These are phyloP conservation scores for Alternaria novae-zelandiae DNA, from an alignment of 2,329 filamentous ascomycete species.

Conservation along the genomic window DNA sequence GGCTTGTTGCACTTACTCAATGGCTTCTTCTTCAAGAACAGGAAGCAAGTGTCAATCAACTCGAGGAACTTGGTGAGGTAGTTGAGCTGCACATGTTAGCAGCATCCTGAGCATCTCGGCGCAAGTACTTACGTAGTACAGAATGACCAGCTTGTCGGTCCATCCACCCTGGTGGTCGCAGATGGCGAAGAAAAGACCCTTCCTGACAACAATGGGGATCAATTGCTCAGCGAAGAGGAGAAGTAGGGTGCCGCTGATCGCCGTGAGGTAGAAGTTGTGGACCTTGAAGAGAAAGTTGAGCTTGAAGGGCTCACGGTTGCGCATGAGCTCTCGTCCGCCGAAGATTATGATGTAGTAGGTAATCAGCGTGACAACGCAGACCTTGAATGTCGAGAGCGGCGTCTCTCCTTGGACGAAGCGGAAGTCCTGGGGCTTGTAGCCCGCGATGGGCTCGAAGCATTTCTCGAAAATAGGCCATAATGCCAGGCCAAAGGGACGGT, in stretches of 20 bases:
- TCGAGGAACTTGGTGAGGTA: conserved; percentile 98
- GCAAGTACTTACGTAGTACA: conserved; percentile 84
- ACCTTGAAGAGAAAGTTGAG: conserved; percentile 89
- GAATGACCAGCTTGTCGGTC: conserved; percentile 88
- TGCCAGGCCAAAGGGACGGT: conserved; percentile 87
- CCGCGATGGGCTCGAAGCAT: conserved; percentile 75
- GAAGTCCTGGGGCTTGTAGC: conserved; percentile 87
- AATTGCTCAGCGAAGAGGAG: conserved; percentile 91
- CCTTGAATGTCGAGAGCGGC: conserved; percentile 86
- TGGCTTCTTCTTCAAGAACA: conserved; percentile 99
- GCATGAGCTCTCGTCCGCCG: conserved; percentile 91
- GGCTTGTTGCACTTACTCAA: conserved; percentile 65
- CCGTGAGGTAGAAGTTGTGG: conserved; percentile 94
- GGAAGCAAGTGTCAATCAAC: conserved; percentile 91
- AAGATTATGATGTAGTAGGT: conserved; percentile 95
- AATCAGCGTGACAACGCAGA: conserved; percentile 79
- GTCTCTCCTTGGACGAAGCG: conserved; percentile 80
- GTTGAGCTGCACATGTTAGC: conserved; percentile 74
- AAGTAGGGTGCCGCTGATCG: conserved; percentile 80
- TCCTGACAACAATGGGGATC: conserved; percentile 77
- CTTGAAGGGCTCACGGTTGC: conserved; percentile 82
- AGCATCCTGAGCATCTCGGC: not conserved
- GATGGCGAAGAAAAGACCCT: conserved; percentile 88
- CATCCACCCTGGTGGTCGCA: conserved; percentile 84
- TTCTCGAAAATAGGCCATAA: conserved; percentile 96